Evolutionary conservation across 345 rosid species (phyloP).

Genomic region (Cardamine resedifolia): DNA sequence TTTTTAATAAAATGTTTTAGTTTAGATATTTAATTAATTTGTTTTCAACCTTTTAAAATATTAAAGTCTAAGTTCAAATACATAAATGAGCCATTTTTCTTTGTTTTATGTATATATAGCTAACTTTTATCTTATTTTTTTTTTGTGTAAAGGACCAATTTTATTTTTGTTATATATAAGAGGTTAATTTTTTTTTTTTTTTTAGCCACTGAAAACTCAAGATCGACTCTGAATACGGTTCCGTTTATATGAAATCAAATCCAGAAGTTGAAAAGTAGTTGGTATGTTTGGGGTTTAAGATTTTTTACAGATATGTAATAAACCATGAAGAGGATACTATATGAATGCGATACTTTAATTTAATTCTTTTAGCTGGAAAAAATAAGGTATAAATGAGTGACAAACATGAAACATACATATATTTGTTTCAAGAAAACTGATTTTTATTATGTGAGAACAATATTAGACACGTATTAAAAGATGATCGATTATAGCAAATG

Average conservation of each 20-base stretch:
- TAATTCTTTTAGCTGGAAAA: neutral
- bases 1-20: no score
- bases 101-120: neutral
- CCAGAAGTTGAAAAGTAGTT: neutral
- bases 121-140: no score
- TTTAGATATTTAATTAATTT: no score
- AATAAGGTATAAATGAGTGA: neutral
- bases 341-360: neutral
- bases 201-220: no score
- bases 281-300: neutral
- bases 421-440: neutral
- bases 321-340: neutral
- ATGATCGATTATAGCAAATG: neutral
- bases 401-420: neutral
- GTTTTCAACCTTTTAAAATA: no score
- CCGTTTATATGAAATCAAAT: neutral
- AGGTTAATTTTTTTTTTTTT: no score
- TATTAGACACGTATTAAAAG: neutral
- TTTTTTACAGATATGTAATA: neutral
- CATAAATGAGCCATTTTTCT: no score
- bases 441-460: neutral
- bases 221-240: neutral
- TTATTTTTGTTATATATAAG: no score
- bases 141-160: no score
- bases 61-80: no score